These are phyloP conservation scores for Penicillium sp. DNA, from an alignment of 2,329 filamentous ascomycete genomes.

Conservation along the genomic window DNA sequence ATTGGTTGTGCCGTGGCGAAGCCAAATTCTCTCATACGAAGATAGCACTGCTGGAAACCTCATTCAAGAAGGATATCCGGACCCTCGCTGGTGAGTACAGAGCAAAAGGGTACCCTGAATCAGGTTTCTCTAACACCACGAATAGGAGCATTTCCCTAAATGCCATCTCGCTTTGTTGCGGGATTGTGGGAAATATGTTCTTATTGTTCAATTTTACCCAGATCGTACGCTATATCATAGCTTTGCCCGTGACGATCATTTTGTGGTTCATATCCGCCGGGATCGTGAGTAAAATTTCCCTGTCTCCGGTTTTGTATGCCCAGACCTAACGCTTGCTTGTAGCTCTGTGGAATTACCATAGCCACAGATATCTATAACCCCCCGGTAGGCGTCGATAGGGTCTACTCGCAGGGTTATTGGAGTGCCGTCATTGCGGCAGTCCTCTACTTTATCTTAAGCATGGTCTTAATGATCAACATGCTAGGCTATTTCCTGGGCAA, in stretches of 20 bases:
- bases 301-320: background rate
- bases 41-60: slow-evolving; percentile 41
- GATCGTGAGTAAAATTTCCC: slow-evolving; percentile 39
- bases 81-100: slow-evolving; percentile 58
- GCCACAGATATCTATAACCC: slow-evolving; percentile 56
- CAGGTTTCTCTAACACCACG: background rate
- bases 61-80: slow-evolving; percentile 49
- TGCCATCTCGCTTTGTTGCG: slow-evolving; percentile 64
- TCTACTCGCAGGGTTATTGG: slow-evolving; percentile 75
- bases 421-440: slow-evolving; percentile 72
- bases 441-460: slow-evolving; percentile 69
- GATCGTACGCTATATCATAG: slow-evolving; percentile 68
- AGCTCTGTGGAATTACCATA: slow-evolving; percentile 58
- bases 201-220: slow-evolving; percentile 80
- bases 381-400: slow-evolving; percentile 41
- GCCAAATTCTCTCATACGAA: slow-evolving; percentile 40
- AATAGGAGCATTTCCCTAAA: slow-evolving; percentile 64
- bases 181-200: slow-evolving; percentile 69
- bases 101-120: background rate
- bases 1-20: slow-evolving; percentile 69
- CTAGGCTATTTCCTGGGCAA: slow-evolving; percentile 64
- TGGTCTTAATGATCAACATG: slow-evolving; percentile 70
- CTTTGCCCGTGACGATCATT: slow-evolving; percentile 72
- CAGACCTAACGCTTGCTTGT: background rate
- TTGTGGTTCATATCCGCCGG: slow-evolving; percentile 62